Evolutionary conservation across 208 protist species (phyloP), one percentile per base, ranked within the genome.

Genomic region (Trypanosoma congolense): DNA sequence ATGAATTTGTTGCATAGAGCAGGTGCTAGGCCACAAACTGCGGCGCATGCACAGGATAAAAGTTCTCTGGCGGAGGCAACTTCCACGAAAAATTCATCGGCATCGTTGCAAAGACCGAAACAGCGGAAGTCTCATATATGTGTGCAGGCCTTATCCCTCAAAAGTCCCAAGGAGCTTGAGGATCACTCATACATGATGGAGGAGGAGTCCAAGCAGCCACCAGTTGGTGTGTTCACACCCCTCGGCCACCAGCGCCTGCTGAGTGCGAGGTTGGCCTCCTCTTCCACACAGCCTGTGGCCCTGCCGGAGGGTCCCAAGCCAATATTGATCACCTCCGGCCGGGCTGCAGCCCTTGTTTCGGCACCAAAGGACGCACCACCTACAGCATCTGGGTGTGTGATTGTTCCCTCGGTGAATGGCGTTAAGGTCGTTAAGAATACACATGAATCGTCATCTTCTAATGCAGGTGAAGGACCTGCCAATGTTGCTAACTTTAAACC

Each of bases 1-100:
- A 65, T 71, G 31, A 77, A 62, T 54, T 82, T 90, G 56, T 58
- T 93, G 12, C 52, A 60, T 12, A 56, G 38, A 19, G 53, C 70
- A 10, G 75, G 70, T 4, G 70, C 70, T n/a, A 64, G 49, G 22
- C 49, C 47, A 33, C 42, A 61, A 14, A 38, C 56, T 16, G 24
- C 42, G 25, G 26, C 14, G 3, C 51, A 44, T 49, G 41, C 12
- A 19, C 35, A 18, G 18, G 5, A 8, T 10, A 0, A 42, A 4
- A 21, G 16, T 50, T 35, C 24, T 31, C 12, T 24, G n/a, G n/a
- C 18, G 16, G 18, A 18, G 14, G 40, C 3, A 41, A 6, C 50
- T 41, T 35, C 50, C 6, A 5, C 50, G 10, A 56, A 18, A 16
- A 28, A 12, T 16, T 16, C 9, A 12, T 6, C 33, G 0, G 6